Conservation (phyloP, 1,139 yeast species). For the Geotrichum siamense region DNA sequence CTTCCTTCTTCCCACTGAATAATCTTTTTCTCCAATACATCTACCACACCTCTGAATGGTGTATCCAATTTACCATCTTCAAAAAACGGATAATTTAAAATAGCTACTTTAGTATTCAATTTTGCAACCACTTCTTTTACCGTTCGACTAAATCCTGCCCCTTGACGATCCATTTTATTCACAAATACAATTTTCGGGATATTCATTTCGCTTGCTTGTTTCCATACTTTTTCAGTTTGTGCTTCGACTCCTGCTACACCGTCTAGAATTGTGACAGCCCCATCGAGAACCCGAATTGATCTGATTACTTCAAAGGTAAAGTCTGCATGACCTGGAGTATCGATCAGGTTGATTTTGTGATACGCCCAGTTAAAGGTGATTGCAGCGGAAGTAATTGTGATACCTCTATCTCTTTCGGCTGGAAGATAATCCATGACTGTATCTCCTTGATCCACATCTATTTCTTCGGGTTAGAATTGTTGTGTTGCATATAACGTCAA, state of each 20-base stretch:
- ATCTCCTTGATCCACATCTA: constrained; percentile 89
- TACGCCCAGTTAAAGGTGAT: constrained; percentile 82
- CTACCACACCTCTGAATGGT: constrained; percentile 70
- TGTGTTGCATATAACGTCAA: neutral
- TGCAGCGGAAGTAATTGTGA: constrained; percentile 95
- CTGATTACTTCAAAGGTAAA: constrained; percentile 91
- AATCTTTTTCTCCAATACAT: constrained; percentile 61
- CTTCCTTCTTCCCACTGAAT: constrained; percentile 53
- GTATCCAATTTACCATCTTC: constrained; percentile 38
- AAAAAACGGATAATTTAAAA: constrained; percentile 76
- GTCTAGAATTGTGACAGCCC: constrained; percentile 86
- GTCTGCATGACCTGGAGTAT: constrained; percentile 98
- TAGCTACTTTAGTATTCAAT: constrained; percentile 63
- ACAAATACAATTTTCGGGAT: constrained; percentile 75
- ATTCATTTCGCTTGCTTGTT: constrained; percentile 59
- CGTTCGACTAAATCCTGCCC: constrained; percentile 90
- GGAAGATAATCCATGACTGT: constrained; percentile 91
- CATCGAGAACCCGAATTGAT: constrained; percentile 83
- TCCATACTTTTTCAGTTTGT: constrained; percentile 96
- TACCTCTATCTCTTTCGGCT: constrained; percentile 88
- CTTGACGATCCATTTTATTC: constrained; percentile 93
- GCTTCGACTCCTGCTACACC: constrained; percentile 98
- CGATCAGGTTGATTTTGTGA: constrained; percentile 75
- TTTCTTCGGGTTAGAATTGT: neutral
- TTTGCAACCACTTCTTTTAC: constrained; percentile 78